Evolutionary conservation across 257 asterid species (phyloP), one percentile per base, ranked within the genome.

Genomic region (Capsicum pubescens): DNA sequence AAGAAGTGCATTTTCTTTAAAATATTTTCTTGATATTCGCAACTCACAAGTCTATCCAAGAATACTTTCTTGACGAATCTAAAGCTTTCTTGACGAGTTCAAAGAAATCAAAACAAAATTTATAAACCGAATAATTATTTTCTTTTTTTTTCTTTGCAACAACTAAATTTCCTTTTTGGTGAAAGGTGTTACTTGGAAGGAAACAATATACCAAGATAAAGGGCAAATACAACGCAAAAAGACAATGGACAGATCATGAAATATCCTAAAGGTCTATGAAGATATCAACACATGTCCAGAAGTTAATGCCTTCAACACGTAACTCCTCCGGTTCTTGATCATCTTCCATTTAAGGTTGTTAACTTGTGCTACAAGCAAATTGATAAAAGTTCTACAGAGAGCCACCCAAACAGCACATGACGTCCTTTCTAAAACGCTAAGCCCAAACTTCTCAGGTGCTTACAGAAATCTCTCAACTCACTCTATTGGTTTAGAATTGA

Each of bases 381-480:
- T 42, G 56, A 70, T 17, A 17, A 16, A 3, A 39, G 0, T 0
- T 42, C 79, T 16, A 70, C 55, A 44, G 56, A 70, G 55, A 70
- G 79, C 79, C 79, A 42, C 79, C 79, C 79, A 42, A 70, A 42
- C 9, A 16, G 35, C 56, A 42, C 44, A 19, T 60, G 67, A 60
- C 67, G n/a, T 60, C 67, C 67, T 60, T 60, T 60, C 35, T n/a
- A 19, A 8, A 17, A 60, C 6, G 19, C 35, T 70, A 70, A 8
- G 78, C 78, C 52, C 56, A 70, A 70, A 70, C 15, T 70, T 42
- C 56, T 39, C 35, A 17, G 17, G 35, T 70, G 79, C 35, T 5
- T 70, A 17, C 13, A 16, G 17, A 7, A 69, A 16, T 69, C 32
- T 7, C 55, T 69, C 1, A 0, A 69, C 78, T 16, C 55, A 39